Base-by-base conservation (phyloP, 2,329 filamentous ascomycete genomes). In the Penicillium griseofulvum region DNA sequence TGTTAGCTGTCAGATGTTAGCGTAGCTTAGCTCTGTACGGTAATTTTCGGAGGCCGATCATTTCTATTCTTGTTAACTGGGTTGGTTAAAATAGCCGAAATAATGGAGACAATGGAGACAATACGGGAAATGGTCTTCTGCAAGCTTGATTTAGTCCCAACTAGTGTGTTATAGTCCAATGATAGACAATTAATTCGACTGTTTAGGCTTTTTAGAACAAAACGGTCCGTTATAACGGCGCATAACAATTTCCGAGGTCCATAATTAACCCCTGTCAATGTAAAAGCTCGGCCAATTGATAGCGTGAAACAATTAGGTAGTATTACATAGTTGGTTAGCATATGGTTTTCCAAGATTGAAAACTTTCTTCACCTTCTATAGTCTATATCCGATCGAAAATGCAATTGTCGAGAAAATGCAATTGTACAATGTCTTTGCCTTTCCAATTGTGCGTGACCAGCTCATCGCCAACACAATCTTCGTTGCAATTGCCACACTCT, bases 401-500 rank as follows among this genome's bases (percentile, higher is more conserved):
- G 22, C 22, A 16, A 26, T 24, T 10, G 4, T 44, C 44, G 29
- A 17, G 4, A 45, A 17, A 8, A 55, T 56, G 56, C 29, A 52
- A 5, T 31, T 55, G 22, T 63, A 63, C 47, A 52, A 56, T 57
- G 51, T 60, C 22, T 60, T 62, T 19, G 29, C 36, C n/a, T 51
- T 33, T 29, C 26, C 51, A 14, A 58, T 62, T 16, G 56, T 64
- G 34, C 61, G 62, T 4, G 53, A 62, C 28, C 55, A 61, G 50
- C 57, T 65, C 17, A 60, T 65, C 34, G 62, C 57, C 17, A 64
- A 65, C 44, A 64, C 61, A 1, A 51, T 68, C 33, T 38, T 70
- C 16, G 68, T 69, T 11, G 63, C 63, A 14, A 31, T 66, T 2
- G 68, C 67, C 8, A 62, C 67, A 2, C 33, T 65, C 8, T 51